Evolutionary conservation across 495 filamentous ascomycete species (phyloP).

Genomic region (Hypomontagnella monticulosa): DNA sequence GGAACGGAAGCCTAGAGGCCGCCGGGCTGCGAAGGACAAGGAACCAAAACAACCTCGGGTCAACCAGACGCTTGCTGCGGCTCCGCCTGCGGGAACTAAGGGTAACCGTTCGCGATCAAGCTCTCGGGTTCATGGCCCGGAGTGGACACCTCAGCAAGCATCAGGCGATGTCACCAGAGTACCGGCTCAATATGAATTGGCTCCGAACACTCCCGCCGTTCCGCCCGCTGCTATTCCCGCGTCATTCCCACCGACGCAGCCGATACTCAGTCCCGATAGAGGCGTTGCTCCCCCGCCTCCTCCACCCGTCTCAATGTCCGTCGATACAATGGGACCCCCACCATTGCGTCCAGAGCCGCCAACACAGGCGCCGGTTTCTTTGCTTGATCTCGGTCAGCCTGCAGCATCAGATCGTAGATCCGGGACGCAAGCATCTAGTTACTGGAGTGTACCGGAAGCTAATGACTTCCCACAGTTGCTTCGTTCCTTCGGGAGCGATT

Average conservation of each 20-base stretch:
- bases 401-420: conserved; percentile 55
- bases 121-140: conserved; percentile 51
- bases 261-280: conserved; percentile 52
- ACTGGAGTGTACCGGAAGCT: conserved; percentile 95
- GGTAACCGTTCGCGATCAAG: conserved; percentile 57
- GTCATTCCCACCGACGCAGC: conserved; percentile 48
- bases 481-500: conserved; percentile 88
- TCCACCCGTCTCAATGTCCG: conserved; percentile 47
- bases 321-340: conserved; percentile 60
- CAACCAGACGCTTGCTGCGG: conserved; percentile 54
- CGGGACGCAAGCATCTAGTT: conserved; percentile 79
- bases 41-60: conserved; percentile 56
- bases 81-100: conserved; percentile 49
- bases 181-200: conserved; percentile 49
- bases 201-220: conserved; percentile 36
- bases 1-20: conserved; percentile 58
- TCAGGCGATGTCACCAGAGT: conserved; percentile 47
- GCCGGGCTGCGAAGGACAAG: conserved; percentile 53
- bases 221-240: conserved; percentile 50
- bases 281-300: conserved; percentile 39
- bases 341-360: conserved; percentile 59
- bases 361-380: conserved; percentile 51
- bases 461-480: conserved; percentile 82
- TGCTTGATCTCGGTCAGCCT: conserved; percentile 54
- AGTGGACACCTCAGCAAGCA: conserved; percentile 50